Evolutionary conservation across 2,329 filamentous ascomycete genomes (phyloP), one percentile per base, ranked within the genome.

Genomic region (Zelopaecilomyces penicillatus): DNA sequence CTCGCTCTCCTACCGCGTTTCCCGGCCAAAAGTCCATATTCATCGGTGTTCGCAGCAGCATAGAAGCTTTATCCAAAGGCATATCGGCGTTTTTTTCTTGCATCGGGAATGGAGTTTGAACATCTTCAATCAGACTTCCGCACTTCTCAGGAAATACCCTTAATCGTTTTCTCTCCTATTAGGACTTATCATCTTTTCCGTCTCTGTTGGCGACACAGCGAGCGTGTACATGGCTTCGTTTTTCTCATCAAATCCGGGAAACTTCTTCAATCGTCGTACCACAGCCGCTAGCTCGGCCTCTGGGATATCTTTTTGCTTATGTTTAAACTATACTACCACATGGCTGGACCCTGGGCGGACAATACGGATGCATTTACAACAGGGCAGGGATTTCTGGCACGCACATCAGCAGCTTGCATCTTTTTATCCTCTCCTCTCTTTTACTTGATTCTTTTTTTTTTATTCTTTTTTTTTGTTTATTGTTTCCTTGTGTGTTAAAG

Each of bases 281-380:
- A 66, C 60, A 61, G 63, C 71, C 69, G 69, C 70, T 55, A 73
- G 70, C 63, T 71, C 69, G 70, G 70, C 69, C 61, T 68, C 53
- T 62, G 41, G 37, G 57, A 57, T 61, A 63, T 65, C 58, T 63
- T 64, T 31, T 58, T 57, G 60, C 63, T 66, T 58, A 62, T 63
- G 60, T 57, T 59, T 61, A 53, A 53, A 57, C 63, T 55, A 58
- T 58, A 62, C 64, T 67, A 73, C 69, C 46, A 68, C 68, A 73
- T 69, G 73, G 74, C 74, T 74, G 70, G 74, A 66, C 68, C 66
- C 66, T 67, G 67, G 66, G 67, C 65, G 67, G 68, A 65, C 62
- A 67, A 37, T 70, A 65, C 68, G 65, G 61, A 68, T 71, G 71
- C 73, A 74, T 76, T 73, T 71, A 67, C 67, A 69, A 65, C 61